Evolutionary conservation across 1,284 basidiomycete genomes (phyloP).

Genomic region (Moesziomyces antarcticus): DNA sequence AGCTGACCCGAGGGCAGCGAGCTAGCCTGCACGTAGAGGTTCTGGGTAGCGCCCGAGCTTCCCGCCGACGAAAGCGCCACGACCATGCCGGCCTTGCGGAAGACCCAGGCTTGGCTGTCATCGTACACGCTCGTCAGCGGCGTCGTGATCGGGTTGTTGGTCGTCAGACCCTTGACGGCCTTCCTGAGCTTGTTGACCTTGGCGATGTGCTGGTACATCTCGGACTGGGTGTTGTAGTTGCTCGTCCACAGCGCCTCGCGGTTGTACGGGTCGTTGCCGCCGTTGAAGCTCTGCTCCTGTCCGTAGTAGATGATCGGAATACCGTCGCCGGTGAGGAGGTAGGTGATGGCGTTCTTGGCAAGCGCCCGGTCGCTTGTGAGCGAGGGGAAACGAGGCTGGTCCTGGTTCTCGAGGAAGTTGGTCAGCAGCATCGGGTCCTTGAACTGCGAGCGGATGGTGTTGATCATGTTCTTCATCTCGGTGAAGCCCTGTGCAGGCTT

Average conservation of each 20-base stretch:
- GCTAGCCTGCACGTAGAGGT: constrained; percentile 56
- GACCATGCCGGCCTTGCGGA: constrained; percentile 77
- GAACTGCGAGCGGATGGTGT: constrained; percentile 10
- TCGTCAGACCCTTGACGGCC: constrained; percentile 70
- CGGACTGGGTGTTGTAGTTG: constrained; percentile 60
- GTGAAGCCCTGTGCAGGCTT: constrained; percentile 65
- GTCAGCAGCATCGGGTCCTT: constrained; percentile 74
- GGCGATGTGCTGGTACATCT: constrained; percentile 71
- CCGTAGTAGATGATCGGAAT: constrained; percentile 75
- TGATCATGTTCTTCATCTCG: constrained; percentile 21
- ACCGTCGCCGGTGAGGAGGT: constrained; percentile 70
- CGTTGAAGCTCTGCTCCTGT: constrained; percentile 72
- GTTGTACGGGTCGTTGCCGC: constrained; percentile 66
- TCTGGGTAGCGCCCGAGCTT: constrained; percentile 68
- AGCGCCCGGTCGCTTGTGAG: constrained; percentile 46
- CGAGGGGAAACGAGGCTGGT: constrained; percentile 75
- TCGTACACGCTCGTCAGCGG: constrained; percentile 68
- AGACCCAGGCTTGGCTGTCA: constrained; percentile 70
- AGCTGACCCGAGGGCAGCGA: constrained; percentile 71
- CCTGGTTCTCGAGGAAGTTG: constrained; percentile 87
- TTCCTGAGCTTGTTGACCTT: constrained; percentile 76
- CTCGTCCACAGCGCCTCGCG: constrained; percentile 17
- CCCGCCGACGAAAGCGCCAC: constrained; percentile 77
- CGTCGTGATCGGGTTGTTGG: constrained; percentile 72
- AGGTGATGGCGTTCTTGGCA: constrained; percentile 70